Base-by-base conservation (phyloP, 2,329 filamentous ascomycete species). In the Neonectria ditissima region DNA sequence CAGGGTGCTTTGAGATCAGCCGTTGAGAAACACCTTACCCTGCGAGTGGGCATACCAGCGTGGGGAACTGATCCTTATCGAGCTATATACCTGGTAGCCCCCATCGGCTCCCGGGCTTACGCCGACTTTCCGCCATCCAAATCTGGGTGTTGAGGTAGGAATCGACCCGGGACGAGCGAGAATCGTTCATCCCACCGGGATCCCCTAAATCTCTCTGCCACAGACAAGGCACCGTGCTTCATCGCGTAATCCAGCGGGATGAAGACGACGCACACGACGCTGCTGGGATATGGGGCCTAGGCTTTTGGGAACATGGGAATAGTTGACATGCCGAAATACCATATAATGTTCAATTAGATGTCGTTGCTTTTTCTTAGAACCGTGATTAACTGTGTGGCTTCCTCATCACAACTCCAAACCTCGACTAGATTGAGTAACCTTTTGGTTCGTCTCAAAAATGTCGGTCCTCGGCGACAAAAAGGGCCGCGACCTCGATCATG, bases 241-340 rank as follows among this genome's bases (percentile, higher is more conserved):
- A 37, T 61, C 52, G 55, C 59, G 59, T 53, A 61, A 61, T 61
- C 28, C 26, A 7, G 59, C 37, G 53, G 59, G 59, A 61, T 61
- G 37, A 45, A 44, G 41, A 32, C 45, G 54, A 61, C 13, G 28
- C 16, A 8, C 34, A 30, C 10, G 30, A 2, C 13, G 24, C 20
- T n/a, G 32, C 3, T 13, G n/a, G 37, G 53, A n/a, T 43, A 44
- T 5, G 28, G 45, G 50, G 44, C 39, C 52, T 28, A 5, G 24
- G 5, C 16, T 8, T 43, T 9, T 11, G 2, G 24, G 14, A 41
- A 16, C 13, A 14, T 11, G 28, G 14, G 20, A 22, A 22, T 14
- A 9, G 37, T 20, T 7, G 28, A 8, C 22, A 5, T 41, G 10
- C 18, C 20, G 39, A 44, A 44, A 44, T 32, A 20, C 10, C 37